Percentiles rank a stretch among this genome's conserved stretches.
Conservation (phyloP, 176 grass and related monocot genomes). For the Musa beccarii region DNA sequence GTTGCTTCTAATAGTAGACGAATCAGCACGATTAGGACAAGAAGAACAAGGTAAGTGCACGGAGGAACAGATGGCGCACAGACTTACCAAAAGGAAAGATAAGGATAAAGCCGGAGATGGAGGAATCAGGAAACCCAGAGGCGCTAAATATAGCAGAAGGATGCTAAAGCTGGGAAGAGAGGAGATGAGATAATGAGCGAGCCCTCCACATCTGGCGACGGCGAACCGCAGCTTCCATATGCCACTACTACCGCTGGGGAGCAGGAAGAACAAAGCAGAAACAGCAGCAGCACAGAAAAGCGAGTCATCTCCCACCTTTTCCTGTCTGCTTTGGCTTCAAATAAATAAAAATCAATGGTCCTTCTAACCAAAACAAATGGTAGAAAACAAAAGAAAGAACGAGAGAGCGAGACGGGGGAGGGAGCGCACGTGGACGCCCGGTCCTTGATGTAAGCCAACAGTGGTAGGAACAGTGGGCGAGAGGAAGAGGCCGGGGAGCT, state of each 20-base stretch:
- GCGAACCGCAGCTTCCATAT: background rate
- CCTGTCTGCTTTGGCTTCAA: background rate
- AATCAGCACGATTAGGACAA: background rate
- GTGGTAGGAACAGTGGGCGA: background rate
- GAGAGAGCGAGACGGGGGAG: constrained; percentile 5
- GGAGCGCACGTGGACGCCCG: constrained; percentile 22
- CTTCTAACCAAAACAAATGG: background rate
- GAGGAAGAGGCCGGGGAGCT: background rate
- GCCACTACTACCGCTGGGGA: background rate
- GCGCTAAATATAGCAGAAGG: background rate
- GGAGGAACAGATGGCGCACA: background rate
- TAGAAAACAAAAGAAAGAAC: constrained; percentile 14
- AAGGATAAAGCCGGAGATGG: background rate
- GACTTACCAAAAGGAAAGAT: background rate
- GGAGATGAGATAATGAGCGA: background rate
- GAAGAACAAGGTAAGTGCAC: background rate
- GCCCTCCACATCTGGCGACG: background rate
- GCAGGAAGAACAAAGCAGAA: background rate
- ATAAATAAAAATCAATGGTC: background rate
- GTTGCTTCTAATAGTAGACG: background rate
- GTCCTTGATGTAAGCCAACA: background rate
- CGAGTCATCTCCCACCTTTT: background rate
- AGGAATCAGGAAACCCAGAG: background rate
- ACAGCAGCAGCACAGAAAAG: background rate
- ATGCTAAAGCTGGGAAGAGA: background rate